phyloP scores from a whole-genome alignment of 768 basidiomycete species.

The Suillus alpinus region DNA sequence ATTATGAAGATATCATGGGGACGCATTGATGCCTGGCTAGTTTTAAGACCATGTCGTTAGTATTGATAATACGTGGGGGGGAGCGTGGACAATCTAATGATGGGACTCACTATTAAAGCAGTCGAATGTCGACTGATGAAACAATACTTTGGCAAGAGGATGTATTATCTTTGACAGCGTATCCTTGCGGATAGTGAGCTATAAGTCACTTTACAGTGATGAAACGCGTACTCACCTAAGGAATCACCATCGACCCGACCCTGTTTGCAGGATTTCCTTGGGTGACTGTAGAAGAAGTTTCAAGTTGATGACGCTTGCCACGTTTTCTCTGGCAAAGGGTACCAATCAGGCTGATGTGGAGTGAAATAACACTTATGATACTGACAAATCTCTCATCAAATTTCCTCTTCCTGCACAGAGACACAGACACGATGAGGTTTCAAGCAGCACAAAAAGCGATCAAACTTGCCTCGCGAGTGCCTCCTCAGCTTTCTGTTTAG shows the following conservation, averaged over 20 bases:
- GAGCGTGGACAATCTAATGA: not conserved
- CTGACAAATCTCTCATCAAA: conserved; percentile 64
- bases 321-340: conserved; percentile 46
- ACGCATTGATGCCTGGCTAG: not conserved
- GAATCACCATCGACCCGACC: conserved; percentile 26
- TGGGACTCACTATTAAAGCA: not conserved
- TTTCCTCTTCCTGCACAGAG: conserved; percentile 47
- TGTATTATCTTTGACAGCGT: not conserved
- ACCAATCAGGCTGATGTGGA: not conserved
- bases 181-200: conserved; percentile 42
- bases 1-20: not conserved
- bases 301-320: conserved; percentile 53
- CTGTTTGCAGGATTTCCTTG: conserved; percentile 36
- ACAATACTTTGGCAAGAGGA: not conserved
- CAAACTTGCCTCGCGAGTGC: conserved; percentile 44
- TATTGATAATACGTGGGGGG: not conserved
- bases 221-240: conserved; percentile 29
- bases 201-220: not conserved
- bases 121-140: not conserved
- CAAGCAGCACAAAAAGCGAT: not conserved
- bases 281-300: conserved; percentile 31
- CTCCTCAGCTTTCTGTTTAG: conserved; percentile 54
- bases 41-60: not conserved
- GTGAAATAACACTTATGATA: conserved; percentile 8
- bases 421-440: not conserved